These are phyloP conservation scores for Kappamyces sp. DNA, from an alignment of 192 early-diverging fungal species.

Conservation along the genomic window DNA sequence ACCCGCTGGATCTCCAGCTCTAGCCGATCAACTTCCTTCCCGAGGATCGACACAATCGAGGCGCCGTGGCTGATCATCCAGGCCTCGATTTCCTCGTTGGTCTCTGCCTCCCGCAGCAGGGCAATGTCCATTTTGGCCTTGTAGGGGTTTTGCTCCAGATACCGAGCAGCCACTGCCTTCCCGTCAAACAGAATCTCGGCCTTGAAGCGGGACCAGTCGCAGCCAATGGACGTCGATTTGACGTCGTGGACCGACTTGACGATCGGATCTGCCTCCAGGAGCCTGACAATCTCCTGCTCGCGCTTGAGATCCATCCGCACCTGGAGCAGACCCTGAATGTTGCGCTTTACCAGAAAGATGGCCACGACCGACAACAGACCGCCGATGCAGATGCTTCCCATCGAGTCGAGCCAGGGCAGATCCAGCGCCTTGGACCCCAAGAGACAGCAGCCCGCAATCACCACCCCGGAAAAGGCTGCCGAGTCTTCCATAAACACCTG, in stretches of 20 bases:
- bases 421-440: conserved; percentile 30
- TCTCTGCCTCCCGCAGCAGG: conserved; percentile 25
- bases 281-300: conserved; percentile 34
- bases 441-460: conserved; percentile 41
- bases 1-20: conserved; percentile 38
- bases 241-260: conserved; percentile 49
- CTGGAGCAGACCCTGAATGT: conserved; percentile 43
- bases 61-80: conserved; percentile 40
- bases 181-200: conserved; percentile 56
- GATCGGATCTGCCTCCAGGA: conserved; percentile 45
- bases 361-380: conserved; percentile 36
- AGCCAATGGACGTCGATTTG: conserved; percentile 44
- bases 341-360: conserved; percentile 42
- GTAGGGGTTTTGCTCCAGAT: conserved; percentile 21
- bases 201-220: conserved; percentile 51
- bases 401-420: conserved; percentile 38
- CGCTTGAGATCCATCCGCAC: conserved; percentile 27
- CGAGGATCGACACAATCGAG: conserved; percentile 33
- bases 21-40: conserved; percentile 47
- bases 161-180: conserved; percentile 41
- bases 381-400: conserved; percentile 49
- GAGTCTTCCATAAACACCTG: conserved; percentile 55
- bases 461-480: conserved; percentile 37
- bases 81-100: conserved; percentile 35
- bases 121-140: conserved; percentile 19